Percentiles rank a stretch among this genome's conserved stretches.
These are phyloP conservation scores for Penicillium sp. DNA, from an alignment of 2,329 filamentous ascomycete genomes.

Conservation along the genomic window DNA sequence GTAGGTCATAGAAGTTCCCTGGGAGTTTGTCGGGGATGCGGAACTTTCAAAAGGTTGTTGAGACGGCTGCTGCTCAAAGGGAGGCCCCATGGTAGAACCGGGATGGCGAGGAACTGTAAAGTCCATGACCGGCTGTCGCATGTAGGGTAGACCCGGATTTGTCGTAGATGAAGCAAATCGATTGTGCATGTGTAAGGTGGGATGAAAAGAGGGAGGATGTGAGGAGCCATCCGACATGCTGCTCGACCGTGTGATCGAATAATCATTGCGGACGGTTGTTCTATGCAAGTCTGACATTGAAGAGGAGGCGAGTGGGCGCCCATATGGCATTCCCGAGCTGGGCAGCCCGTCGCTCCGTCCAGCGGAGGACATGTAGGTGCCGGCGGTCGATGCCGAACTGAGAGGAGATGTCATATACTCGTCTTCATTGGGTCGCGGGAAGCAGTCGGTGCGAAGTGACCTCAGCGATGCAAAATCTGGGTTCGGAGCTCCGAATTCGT, in stretches of 20 bases:
- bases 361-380: constrained; percentile 31
- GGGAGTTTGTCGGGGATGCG: constrained; percentile 29
- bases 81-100: constrained; percentile 20
- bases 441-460: constrained; percentile 31
- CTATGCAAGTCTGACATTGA: constrained; percentile 27
- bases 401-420: constrained; percentile 36
- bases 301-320: constrained; percentile 20
- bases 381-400: constrained; percentile 31
- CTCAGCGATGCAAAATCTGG: constrained; percentile 29
- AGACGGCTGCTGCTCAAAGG: constrained; percentile 25
- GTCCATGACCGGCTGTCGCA: constrained; percentile 23
- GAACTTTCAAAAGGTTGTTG: constrained; percentile 29
- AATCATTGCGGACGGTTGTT: constrained; percentile 21
- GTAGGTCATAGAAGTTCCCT: constrained; percentile 23
- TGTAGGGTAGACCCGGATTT: constrained; percentile 23
- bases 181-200: constrained; percentile 25
- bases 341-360: constrained; percentile 25
- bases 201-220: constrained; percentile 18
- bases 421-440: constrained; percentile 31
- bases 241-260: constrained; percentile 29
- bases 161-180: constrained; percentile 25
- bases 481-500: constrained; percentile 34
- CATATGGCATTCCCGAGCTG: constrained; percentile 22
- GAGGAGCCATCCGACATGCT: constrained; percentile 31
- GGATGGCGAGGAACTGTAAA: constrained; percentile 23